Evolutionary conservation across 345 rosid genomes (phyloP).

Genomic region (Eucalyptus melliodora): DNA sequence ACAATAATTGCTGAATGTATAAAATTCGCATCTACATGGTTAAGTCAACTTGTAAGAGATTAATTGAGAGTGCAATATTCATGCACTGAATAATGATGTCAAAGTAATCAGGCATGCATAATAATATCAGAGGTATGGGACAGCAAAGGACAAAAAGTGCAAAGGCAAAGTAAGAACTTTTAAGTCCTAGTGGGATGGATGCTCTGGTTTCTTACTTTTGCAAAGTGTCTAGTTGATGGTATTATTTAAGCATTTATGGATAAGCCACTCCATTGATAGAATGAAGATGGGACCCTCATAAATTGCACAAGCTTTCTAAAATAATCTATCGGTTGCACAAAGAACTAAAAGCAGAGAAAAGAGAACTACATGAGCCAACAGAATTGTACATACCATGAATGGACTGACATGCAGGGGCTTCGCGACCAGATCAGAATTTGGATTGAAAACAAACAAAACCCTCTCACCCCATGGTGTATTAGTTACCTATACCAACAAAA

Average conservation of each 20-base stretch:
- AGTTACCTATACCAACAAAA: constrained; percentile 49
- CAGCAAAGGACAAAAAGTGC: not conserved
- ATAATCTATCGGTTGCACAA: not conserved
- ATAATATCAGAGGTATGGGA: not conserved
- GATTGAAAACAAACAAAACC: constrained; percentile 64
- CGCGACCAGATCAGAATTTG: constrained; percentile 72
- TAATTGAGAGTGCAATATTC: not conserved
- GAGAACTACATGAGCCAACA: not conserved
- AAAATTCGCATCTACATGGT: not conserved
- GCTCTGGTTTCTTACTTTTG: not conserved
- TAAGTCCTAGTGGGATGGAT: not conserved
- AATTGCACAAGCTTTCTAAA: not conserved
- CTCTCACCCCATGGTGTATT: constrained; percentile 97
- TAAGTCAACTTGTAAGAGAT: not conserved
- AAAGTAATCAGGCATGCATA: not conserved
- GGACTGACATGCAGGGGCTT: constrained; percentile 95
- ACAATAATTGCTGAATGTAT: not conserved
- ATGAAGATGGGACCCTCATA: not conserved
- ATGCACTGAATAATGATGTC: not conserved
- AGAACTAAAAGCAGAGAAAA: not conserved
- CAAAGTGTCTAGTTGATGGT: not conserved
- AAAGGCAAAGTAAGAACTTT: not conserved
- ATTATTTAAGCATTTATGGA: not conserved
- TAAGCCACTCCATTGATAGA: not conserved
- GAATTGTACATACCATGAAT: constrained; percentile 55